Evolutionary conservation across 331 rosid genomes (phyloP), one percentile per base, ranked within the genome.

Genomic region (Malus hybrid): DNA sequence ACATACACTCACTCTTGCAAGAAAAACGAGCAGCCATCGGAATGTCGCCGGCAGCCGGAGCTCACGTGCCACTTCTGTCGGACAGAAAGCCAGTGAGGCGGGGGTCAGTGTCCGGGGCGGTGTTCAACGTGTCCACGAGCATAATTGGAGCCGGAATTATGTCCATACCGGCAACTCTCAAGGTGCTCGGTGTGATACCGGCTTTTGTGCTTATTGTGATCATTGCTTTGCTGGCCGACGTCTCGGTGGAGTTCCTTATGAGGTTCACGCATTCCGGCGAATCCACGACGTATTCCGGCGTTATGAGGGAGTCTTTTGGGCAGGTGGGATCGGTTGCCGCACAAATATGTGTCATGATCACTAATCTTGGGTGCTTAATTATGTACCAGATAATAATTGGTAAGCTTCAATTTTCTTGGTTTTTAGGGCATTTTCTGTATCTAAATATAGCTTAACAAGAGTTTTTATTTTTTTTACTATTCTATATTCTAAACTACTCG

Each of bases 131-230:
- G 6, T 87, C 97, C 10, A 94, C 92, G 6, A 94, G 83, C 84
- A 88, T 91, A 13, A 78, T 94, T 7, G 98, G 98, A 18, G 96
- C 96, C 7, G 97, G 98, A 29, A 94, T 94, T 55, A 94, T 91
- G 98, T 94, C 98, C n/a, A 86, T 94, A 14, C 98, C 98, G 65
- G 93, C 93, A 15, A 88, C 94, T 16, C 76, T 94, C 4, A 91
- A 87, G 84, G 96, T 94, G 64, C 86, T 94, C 2, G 99, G 99
- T 3, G 88, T 88, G 20, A 59, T 92, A 65, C 97, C 99, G 0
- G 93, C 89, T 6, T 34, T 88, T 16, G 24, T 66, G 22, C 83
- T 89, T 65, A 88, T 94, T 61, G 69, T 85, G 28, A 73, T 86
- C 3, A 80, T 94, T 6, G 99, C 87, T 13, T 50, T 85, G 46